Conservation (phyloP, 345 rosid species). For the Salix purpurea region DNA sequence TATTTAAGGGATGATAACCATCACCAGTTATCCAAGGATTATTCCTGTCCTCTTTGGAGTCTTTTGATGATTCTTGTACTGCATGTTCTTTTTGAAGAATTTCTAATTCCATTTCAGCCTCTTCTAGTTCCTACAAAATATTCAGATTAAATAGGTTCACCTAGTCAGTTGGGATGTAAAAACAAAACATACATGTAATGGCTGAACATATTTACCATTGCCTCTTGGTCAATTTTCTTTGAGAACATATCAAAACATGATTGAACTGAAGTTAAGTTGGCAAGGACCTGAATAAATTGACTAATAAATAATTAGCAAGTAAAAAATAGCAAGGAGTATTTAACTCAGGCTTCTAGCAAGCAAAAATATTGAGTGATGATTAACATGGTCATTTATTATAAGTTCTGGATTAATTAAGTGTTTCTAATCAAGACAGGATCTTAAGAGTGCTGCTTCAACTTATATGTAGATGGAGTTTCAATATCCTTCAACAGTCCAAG, state of each 20-base stretch:
- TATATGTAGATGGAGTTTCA: background rate
- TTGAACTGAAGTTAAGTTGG: slow-evolving; percentile 61
- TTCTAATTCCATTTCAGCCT: slow-evolving; percentile 70
- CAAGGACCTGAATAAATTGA: slow-evolving; percentile 46
- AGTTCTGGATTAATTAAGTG: background rate
- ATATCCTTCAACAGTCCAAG: background rate
- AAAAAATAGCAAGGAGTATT: background rate
- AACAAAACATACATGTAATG: background rate
- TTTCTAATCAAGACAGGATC: background rate
- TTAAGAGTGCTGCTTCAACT: too few relatives aligned
- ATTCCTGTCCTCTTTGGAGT: slow-evolving; percentile 31
- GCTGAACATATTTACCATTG: slow-evolving; percentile 40
- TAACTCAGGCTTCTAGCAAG: background rate
- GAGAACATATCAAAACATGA: slow-evolving; percentile 64
- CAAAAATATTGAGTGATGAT: background rate
- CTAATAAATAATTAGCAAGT: background rate
- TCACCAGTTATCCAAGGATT: slow-evolving; percentile 34
- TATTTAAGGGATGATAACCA: slow-evolving; percentile 2
- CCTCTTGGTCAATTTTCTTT: slow-evolving; percentile 41
- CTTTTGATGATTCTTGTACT: slow-evolving; percentile 27
- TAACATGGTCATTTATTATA: background rate
- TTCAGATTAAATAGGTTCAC: slow-evolving; percentile 9
- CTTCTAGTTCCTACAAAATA: slow-evolving; percentile 56
- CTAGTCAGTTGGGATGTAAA: background rate
- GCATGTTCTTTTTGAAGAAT: slow-evolving; percentile 46